A percentile compares a stretch with the other conserved stretches of the same genome.
Conservation (phyloP, 2,329 filamentous ascomycete species). For the Corinectria fuckeliana region DNA sequence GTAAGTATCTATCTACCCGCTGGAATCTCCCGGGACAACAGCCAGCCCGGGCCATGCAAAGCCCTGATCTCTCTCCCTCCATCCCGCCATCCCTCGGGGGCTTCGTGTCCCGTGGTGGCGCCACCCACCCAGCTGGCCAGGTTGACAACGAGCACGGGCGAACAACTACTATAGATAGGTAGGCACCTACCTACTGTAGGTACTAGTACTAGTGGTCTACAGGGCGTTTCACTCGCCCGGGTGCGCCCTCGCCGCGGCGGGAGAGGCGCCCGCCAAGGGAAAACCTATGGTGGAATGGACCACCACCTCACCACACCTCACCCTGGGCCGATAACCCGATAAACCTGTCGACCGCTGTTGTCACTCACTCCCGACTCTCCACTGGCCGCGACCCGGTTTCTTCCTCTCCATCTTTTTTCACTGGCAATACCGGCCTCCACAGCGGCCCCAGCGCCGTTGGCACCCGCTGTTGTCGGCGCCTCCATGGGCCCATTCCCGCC, state of each 20-base stretch:
- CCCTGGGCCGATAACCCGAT: conserved; percentile 17
- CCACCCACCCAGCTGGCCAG: conserved; percentile 1
- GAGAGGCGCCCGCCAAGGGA: neutral
- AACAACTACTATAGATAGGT: no score
- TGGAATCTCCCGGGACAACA: conserved; percentile 1
- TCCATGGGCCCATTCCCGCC: conserved; percentile 35
- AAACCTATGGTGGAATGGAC: no score
- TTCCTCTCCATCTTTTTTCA: conserved; percentile 3
- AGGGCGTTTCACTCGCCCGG: neutral
- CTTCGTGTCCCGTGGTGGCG: neutral
- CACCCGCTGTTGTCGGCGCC: conserved; percentile 23
- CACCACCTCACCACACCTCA: conserved; percentile 7
- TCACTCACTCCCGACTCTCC: neutral
- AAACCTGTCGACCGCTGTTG: conserved; percentile 1
- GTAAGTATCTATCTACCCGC: no score
- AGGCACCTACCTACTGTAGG: no score
- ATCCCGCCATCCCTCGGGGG: neutral
- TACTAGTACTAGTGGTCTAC: no score
- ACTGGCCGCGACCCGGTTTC: conserved; percentile 29
- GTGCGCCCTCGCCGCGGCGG: neutral
- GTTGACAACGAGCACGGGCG: no score
- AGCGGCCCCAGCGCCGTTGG: neutral
- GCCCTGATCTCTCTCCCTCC: neutral
- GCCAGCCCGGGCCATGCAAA: no score
- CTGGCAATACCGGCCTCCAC: conserved; percentile 9